Evolutionary conservation across 1,139 yeast species (phyloP).

Genomic region (Suhomyces guaymorum): DNA sequence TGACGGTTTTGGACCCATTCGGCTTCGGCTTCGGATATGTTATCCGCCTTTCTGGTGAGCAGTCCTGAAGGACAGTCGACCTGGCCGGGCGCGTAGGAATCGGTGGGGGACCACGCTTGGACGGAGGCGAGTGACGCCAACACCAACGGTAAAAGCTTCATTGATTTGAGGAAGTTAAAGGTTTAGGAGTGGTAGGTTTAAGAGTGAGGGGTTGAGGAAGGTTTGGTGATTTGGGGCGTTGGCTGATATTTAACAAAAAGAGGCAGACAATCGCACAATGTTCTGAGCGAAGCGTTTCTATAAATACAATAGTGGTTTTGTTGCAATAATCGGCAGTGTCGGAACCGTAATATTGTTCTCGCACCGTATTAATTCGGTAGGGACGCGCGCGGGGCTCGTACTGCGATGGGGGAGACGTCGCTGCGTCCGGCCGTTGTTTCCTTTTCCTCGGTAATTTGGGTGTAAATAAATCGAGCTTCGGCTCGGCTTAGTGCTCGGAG

Average conservation of each 20-base stretch:
- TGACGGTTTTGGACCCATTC: slow-evolving; percentile 24
- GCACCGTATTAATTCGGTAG: background rate
- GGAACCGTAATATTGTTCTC: background rate
- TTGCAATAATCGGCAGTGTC: background rate
- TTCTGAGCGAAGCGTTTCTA: too few relatives aligned
- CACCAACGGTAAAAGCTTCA: slow-evolving; percentile 3
- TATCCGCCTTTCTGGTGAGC: slow-evolving; percentile 21
- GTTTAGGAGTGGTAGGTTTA: too few relatives aligned
- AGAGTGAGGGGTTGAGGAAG: too few relatives aligned
- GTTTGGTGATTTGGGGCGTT: too few relatives aligned
- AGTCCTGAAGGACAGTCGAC: slow-evolving; percentile 22
- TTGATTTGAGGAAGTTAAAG: too few relatives aligned
- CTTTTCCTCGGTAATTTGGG: too few relatives aligned
- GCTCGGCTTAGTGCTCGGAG: too few relatives aligned
- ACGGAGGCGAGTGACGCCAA: slow-evolving; percentile 1
- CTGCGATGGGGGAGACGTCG: background rate
- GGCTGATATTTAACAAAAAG: too few relatives aligned
- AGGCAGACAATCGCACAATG: too few relatives aligned
- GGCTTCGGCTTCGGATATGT: slow-evolving; percentile 19
- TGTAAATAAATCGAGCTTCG: too few relatives aligned
- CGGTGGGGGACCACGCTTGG: slow-evolving; percentile 23
- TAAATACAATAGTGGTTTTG: background rate
- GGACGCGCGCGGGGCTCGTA: background rate
- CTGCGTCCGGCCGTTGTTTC: too few relatives aligned
- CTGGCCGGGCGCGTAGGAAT: slow-evolving; percentile 27